Percentiles rank a stretch among this genome's conserved stretches.
These are phyloP conservation scores for Sonneratia alba DNA, from an alignment of 345 rosid genomes.

Conservation along the genomic window DNA sequence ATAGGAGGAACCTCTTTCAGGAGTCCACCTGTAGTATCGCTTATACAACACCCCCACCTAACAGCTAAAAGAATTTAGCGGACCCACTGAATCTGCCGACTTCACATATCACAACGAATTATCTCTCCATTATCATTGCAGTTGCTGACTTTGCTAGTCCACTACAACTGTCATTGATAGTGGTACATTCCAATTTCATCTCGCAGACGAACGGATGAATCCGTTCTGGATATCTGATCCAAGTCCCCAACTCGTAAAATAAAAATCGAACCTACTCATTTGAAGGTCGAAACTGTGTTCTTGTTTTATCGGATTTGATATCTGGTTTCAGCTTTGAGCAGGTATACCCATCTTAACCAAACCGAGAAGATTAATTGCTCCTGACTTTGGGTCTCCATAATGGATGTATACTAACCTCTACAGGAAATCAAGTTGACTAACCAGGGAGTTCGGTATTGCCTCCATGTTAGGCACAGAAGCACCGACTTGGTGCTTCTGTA, in stretches of 20 bases:
- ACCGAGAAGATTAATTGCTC: not conserved
- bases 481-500: not conserved
- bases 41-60: no score
- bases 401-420: not conserved
- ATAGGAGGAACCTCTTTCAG: no score
- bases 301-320: not conserved
- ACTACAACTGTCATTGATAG: not conserved
- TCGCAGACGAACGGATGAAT: not conserved
- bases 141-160: not conserved
- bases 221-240: not conserved
- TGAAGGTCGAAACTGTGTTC: not conserved
- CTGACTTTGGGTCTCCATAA: not conserved
- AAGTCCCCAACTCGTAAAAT: not conserved
- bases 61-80: not conserved
- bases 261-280: not conserved
- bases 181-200: not conserved
- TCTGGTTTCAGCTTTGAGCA: not conserved
- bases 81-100: not conserved
- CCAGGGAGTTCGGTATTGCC: not conserved
- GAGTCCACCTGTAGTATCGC: no score
- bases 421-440: not conserved
- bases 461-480: not conserved
- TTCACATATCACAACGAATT: not conserved
- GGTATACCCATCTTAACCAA: not conserved
- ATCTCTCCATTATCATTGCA: not conserved